Evolutionary conservation across 2,329 filamentous ascomycete genomes (phyloP).

Genomic region (Pleochaeta shiraiana): DNA sequence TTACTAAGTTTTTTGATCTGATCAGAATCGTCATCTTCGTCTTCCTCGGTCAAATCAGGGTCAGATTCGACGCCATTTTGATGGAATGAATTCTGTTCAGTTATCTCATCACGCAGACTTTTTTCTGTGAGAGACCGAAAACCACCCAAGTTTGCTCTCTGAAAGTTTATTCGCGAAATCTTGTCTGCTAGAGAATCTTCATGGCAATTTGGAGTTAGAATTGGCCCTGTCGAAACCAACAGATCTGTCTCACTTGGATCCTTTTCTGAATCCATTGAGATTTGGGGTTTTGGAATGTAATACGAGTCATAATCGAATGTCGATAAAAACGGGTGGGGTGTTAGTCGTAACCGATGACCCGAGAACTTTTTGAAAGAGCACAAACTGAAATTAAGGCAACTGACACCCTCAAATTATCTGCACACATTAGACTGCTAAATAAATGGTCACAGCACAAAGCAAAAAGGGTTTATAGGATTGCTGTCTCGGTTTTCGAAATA

Average conservation of each 20-base stretch:
- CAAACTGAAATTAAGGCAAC: too few species aligned
- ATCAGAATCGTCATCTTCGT: slow-evolving; percentile 12
- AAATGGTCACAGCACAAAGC: too few species aligned
- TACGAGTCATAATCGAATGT: too few species aligned
- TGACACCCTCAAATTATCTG: too few species aligned
- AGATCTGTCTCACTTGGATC: slow-evolving; percentile 21
- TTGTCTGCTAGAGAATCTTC: slow-evolving; percentile 46
- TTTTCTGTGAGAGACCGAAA: slow-evolving; percentile 64
- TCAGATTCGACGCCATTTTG: slow-evolving; percentile 23
- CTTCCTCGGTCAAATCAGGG: slow-evolving; percentile 26
- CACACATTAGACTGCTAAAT: too few species aligned
- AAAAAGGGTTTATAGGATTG: too few species aligned
- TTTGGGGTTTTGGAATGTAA: too few species aligned
- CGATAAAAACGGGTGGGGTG: too few species aligned
- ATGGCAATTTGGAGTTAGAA: slow-evolving; percentile 30
- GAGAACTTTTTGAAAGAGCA: too few species aligned
- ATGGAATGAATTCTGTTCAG: slow-evolving; percentile 20
- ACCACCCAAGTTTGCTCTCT: slow-evolving; percentile 41
- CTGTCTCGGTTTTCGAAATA: too few species aligned
- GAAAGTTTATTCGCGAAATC: slow-evolving; percentile 51
- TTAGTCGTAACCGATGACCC: too few species aligned
- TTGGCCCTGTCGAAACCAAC: slow-evolving; percentile 39
- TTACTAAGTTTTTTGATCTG: slow-evolving; percentile 18
- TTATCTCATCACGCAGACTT: slow-evolving; percentile 46
- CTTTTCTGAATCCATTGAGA: slow-evolving; percentile 9